Conservation (phyloP, 2,329 filamentous ascomycete genomes). For the Mycocentrospora acerina region DNA sequence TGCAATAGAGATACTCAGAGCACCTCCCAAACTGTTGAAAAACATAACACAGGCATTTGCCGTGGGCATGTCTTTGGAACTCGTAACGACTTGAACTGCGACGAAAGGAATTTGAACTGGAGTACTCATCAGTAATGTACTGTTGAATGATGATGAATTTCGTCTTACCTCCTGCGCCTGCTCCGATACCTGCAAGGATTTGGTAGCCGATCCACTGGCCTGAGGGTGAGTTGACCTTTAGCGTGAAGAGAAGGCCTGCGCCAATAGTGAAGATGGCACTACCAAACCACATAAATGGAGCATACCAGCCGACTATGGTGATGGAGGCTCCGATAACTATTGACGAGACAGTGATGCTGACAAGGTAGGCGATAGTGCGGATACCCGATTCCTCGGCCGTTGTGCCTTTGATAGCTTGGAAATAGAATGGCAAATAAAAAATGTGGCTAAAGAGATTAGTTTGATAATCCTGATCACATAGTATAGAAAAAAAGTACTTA, state of each 20-base stretch:
- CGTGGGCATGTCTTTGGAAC: constrained; percentile 44
- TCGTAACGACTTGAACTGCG: constrained; percentile 47
- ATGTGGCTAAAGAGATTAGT: constrained; percentile 24
- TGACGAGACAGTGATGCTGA: constrained; percentile 28
- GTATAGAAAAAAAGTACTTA: constrained; percentile 13
- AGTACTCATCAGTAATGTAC: too few species aligned
- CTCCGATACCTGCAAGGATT: constrained; percentile 41
- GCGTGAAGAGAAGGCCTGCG: constrained; percentile 42
- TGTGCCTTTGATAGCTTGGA: constrained; percentile 48
- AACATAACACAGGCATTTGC: constrained; percentile 54
- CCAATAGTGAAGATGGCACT: constrained; percentile 40
- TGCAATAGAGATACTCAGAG: constrained; percentile 64
- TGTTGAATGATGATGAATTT: too few species aligned
- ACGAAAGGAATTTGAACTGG: constrained; percentile 47
- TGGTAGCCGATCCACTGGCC: constrained; percentile 46
- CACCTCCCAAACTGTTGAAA: constrained; percentile 66
- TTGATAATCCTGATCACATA: not conserved
- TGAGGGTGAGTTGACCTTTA: constrained; percentile 24
- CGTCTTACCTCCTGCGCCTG: constrained; percentile 34
- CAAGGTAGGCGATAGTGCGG: constrained; percentile 37
- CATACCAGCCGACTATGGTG: constrained; percentile 31
- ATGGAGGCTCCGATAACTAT: constrained; percentile 31
- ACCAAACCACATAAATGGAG: constrained; percentile 44
- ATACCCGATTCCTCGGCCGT: constrained; percentile 42
- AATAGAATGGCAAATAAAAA: constrained; percentile 46